Base-by-base conservation (phyloP, 163 green algal genomes). In the Chlamydomonas reinhardtii region DNA sequence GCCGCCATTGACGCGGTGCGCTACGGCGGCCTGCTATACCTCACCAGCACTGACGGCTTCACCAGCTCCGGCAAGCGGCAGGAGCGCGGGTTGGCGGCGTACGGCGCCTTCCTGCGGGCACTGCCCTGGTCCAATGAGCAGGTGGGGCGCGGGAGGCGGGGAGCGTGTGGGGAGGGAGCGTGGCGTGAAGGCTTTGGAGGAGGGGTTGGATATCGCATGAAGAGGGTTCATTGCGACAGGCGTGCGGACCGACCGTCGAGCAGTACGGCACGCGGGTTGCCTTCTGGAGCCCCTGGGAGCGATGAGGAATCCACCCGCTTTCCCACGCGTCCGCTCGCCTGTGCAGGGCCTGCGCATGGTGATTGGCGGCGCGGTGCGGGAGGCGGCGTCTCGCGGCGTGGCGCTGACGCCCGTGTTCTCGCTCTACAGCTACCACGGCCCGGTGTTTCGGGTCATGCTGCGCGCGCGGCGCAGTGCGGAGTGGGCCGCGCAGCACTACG, bases 11-110 rank as follows among this genome's bases (percentile, higher is more conserved):
- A 91, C 25, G 83, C 84, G 3, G 81, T 95, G n/a, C 80, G 85
- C 37, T 91, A 83, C 71, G 93, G 90, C 25, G 94, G 94, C 27
- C 85, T 97, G 79, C 78, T 97, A 19, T 97, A 95, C 90, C 88
- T 96, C 54, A 97, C 94, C 22, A 89, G 66, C 68, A 97, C 94
- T 0, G 93, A 96, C 73, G 94, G 94, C 69, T 93, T 96, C 77
- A 91, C 83, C 24, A 89, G 86, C 25, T 85, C 54, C 27, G 92
- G 91, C 64, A 89, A 90, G 62, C 80, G 85, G 4, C 91, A 90
- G 12, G 66, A 71, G 39, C 82, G 89, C 1, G 81, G 91, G 0
- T 80, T 96, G n/a, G 91, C 92, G 8, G 90, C 93, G 14, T 97
- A 96, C 76, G 94, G 95, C 39, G 73, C 84, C 52, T 95, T 93